Evolutionary conservation across 208 protist genomes (phyloP), one percentile per base, ranked within the genome.

Genomic region (Trypanosoma melophagium): DNA sequence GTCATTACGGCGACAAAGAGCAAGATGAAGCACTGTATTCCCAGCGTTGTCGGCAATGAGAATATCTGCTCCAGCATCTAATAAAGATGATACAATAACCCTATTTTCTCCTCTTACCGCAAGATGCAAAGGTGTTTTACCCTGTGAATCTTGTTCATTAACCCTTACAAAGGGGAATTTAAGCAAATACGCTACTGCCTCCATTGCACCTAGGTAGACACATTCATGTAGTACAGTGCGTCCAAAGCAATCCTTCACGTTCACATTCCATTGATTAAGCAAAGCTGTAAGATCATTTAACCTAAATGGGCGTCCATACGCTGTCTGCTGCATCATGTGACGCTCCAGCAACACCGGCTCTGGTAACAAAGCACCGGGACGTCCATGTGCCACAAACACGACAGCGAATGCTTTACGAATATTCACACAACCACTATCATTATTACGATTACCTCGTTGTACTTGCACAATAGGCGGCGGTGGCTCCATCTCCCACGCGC

Each of bases 141-240:
- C 82, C 10, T 79, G 66, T n/a, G 49, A 51, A 52, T 89, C 87
- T 22, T 60, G 45, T 28, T 65, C 76, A 41, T 93, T 79, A 16
- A 90, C 71, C 4, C 64, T 51, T 9, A 93, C 68, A 65, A 84
- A 94, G 12, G 77, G 60, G 65, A 90, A 79, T 19, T 75, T 72
- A 17, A 92, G 61, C 25, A 96, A 64, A 45, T 79, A 86, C 60
- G 47, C 58, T 21, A 88, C 82, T 8, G 77, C 88, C 25, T 75
- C 71, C 55, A 83, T 79, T 64, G 81, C 76, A 49, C 86, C 86
- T 1, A 67, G 72, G 25, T 80, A 72, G 38, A 81, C 80, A 38
- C 71, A 77, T 31, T 96, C 87, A 54, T 93, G 84, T 42, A 96
- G 70, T 19, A 90, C 56, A 1, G 90, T 94, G 56, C 87, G 83